Percentiles rank a stretch among this genome's conserved stretches.
phyloP scores from a whole-genome alignment of 2,329 filamentous ascomycete genomes.

The Phaeoacremonium minimum region DNA sequence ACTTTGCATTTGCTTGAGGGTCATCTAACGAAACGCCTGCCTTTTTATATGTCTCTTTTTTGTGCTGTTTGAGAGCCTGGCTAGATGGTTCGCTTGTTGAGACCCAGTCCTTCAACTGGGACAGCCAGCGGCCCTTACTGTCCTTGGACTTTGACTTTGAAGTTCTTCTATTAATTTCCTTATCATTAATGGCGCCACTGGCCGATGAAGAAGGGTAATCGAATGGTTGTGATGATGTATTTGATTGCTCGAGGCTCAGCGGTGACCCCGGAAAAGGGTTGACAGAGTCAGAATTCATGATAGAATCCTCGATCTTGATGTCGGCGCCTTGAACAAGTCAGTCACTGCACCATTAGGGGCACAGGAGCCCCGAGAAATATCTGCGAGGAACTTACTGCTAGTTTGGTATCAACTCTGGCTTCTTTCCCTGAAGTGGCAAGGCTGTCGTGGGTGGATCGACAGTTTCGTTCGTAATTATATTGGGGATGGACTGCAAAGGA shows the following conservation, averaged over 20 bases:
- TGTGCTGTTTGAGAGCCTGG: slow-evolving; percentile 42
- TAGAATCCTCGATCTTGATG: slow-evolving; percentile 6
- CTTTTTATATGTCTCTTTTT: slow-evolving; percentile 33
- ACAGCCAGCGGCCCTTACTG: slow-evolving; percentile 29
- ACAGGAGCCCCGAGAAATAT: too few species aligned
- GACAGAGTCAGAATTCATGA: neutral
- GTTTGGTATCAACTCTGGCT: too few species aligned
- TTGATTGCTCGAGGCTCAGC: neutral
- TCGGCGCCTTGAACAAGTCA: too few species aligned
- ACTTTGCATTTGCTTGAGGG: slow-evolving; percentile 36
- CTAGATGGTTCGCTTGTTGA: slow-evolving; percentile 43
- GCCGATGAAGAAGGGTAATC: neutral
- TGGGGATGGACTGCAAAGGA: too few species aligned
- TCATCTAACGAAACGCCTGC: slow-evolving; percentile 39
- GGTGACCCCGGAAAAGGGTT: neutral
- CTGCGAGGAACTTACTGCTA: too few species aligned
- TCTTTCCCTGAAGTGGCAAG: too few species aligned
- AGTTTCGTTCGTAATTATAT: too few species aligned
- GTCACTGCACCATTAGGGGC: too few species aligned
- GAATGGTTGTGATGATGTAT: neutral
- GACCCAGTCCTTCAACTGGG: slow-evolving; percentile 43
- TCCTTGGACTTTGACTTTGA: slow-evolving; percentile 21
- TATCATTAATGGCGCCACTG: neutral
- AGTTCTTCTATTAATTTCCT: slow-evolving; percentile 7
- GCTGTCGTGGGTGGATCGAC: too few species aligned